Conservation (phyloP, 2,329 filamentous ascomycete genomes). For the Fusarium tjaetaba region DNA sequence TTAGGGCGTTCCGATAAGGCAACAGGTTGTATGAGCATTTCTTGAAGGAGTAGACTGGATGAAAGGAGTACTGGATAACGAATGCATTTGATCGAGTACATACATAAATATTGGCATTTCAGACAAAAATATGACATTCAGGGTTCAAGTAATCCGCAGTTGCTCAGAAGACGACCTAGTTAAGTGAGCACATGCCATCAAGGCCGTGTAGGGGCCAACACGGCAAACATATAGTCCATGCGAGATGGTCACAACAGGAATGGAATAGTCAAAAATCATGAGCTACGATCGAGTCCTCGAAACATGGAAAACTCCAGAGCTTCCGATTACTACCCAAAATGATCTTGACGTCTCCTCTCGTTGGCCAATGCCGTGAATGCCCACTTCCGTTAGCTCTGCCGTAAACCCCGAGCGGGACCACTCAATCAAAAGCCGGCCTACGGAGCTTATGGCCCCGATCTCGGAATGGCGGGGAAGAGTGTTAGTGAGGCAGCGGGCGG, state of each 20-base stretch:
- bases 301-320: neutral
- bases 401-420: constrained; percentile 32
- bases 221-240: neutral
- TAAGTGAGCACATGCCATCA: neutral
- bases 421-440: constrained; percentile 27
- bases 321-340: constrained; percentile 29
- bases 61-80: constrained; percentile 27
- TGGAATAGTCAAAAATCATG: neutral
- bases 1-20: constrained; percentile 54
- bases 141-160: neutral
- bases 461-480: constrained; percentile 49
- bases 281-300: neutral
- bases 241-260: neutral
- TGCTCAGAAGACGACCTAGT: neutral
- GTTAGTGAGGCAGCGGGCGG: constrained; percentile 41
- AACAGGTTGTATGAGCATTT: constrained; percentile 32
- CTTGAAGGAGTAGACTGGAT: constrained; percentile 33
- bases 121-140: constrained; percentile 1
- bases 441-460: constrained; percentile 45
- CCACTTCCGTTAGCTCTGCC: constrained; percentile 25
- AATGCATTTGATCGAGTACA: constrained; percentile 32
- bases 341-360: constrained; percentile 26
- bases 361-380: constrained; percentile 30
- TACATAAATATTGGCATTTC: constrained; percentile 11
- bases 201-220: neutral